Evolutionary conservation across 306 rosid species (phyloP), one percentile per base, ranked within the genome.

Genomic region (Mimosa bimucronata): DNA sequence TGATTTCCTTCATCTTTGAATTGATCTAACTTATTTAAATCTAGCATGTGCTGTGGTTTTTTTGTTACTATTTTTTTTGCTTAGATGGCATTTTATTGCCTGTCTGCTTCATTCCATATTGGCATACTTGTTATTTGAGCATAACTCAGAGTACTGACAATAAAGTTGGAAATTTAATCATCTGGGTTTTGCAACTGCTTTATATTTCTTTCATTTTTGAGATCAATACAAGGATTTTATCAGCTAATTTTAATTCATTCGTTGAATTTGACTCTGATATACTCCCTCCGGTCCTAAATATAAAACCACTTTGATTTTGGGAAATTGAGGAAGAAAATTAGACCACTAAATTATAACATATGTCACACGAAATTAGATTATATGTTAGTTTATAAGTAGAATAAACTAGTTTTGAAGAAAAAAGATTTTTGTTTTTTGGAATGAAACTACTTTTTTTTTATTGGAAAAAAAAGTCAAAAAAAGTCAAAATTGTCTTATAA

Each of bases 201-300:
- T 53, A 6, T 19, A 6, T 19, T 19, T 4, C 4, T 6, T 7
- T 5, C 40, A 28, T 41, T 29, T 1, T 40, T 66, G 21, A 13
- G 55, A 13, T 53, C 9, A 1, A 31, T 34, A 7, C 57, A 45
- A 34, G 13, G 41, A 28, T 61, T 61, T 26, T 14, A 14, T 45
- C 50, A 19, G 44, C 34, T 68, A 44, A 29, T 75, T 23, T 57
- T 45, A n/a, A 31, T 31, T 34, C 45, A n/a, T 30, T 0, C 29
- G 58, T 66, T 71, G 71, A 64, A 64, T 62, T 46, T 61, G 37
- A 34, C 21, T 6, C 34, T 74, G 30, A 79, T 50, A 83, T 72
- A n/a, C n/a, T n/a, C n/a, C n/a, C n/a, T n/a, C n/a, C n/a, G n/a
- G n/a, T n/a, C n/a, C n/a, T n/a, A n/a, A n/a, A n/a, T n/a, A n/a